Percentiles rank a stretch among this genome's conserved stretches.
These are phyloP conservation scores for Nothopassalora personata DNA, from an alignment of 2,329 filamentous ascomycete species.

Conservation along the genomic window DNA sequence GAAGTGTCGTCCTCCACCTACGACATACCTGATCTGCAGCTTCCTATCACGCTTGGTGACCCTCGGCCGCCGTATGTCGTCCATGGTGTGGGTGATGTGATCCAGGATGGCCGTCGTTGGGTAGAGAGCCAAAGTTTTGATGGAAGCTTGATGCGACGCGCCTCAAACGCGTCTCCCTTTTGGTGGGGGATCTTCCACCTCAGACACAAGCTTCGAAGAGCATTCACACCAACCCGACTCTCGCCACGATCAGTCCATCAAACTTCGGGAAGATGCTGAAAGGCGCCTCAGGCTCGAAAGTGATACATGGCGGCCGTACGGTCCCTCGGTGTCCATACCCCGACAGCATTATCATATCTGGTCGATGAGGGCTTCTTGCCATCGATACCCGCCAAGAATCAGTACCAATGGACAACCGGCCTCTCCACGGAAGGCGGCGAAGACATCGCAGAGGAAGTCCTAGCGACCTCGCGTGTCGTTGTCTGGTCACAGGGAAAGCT, in stretches of 20 bases:
- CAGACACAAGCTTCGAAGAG: not conserved
- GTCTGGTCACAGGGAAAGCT: constrained; percentile 85
- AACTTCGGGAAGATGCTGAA: constrained; percentile 15
- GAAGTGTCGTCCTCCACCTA: not conserved
- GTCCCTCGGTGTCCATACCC: constrained; percentile 86
- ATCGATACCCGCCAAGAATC: constrained; percentile 56
- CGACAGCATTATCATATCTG: constrained; percentile 75
- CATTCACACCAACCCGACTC: not conserved
- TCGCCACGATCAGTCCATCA: not conserved
- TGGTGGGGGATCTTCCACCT: not conserved
- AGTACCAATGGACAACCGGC: constrained; percentile 72
- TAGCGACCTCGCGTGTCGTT: constrained; percentile 69
- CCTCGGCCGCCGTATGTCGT: constrained; percentile 23
- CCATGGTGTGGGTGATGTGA: not conserved
- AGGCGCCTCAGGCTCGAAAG: not conserved
- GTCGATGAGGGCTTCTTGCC: constrained; percentile 74
- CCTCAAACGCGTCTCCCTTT: constrained; percentile 10
- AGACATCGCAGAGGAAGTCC: constrained; percentile 67
- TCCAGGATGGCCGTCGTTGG: not conserved
- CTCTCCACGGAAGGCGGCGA: constrained; percentile 37
- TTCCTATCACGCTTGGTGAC: constrained; percentile 29
- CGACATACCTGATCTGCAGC: constrained; percentile 30
- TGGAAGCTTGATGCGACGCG: constrained; percentile 5
- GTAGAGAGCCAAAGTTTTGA: constrained; percentile 3
- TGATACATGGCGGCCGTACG: constrained; percentile 75